Evolutionary conservation across 441 rosid genomes (phyloP).

Genomic region (Raphanus hybrid): DNA sequence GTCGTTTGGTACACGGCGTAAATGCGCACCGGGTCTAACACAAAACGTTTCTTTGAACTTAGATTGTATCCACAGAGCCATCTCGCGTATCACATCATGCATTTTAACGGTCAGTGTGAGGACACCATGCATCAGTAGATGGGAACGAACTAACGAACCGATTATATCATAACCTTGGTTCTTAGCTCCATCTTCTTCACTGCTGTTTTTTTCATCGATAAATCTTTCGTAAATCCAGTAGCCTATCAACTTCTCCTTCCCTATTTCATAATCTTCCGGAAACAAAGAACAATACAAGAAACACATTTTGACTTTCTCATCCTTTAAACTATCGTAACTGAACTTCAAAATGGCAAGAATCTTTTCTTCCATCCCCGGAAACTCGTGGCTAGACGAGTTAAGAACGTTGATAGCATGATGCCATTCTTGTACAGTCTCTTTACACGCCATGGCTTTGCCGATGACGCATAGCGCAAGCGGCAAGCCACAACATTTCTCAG

Average conservation of each 20-base stretch:
- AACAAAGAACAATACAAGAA: conserved; percentile 43
- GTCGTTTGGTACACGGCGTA: neutral
- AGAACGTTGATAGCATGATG: neutral
- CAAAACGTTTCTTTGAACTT: neutral
- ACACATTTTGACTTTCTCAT: conserved; percentile 20
- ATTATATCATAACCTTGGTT: neutral
- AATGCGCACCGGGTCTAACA: neutral
- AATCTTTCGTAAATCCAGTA: neutral
- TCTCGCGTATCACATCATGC: conserved; percentile 8
- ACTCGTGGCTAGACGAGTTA: neutral
- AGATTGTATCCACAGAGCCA: neutral
- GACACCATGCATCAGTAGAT: neutral
- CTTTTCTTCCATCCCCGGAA: neutral
- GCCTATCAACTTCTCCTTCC: neutral
- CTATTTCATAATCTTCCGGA: conserved; percentile 35
- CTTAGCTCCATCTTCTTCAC: neutral
- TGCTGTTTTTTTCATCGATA: neutral
- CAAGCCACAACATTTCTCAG: neutral
- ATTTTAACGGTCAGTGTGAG: neutral
- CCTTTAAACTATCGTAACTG: conserved; percentile 40
- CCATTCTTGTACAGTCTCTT: neutral
- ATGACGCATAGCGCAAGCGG: conserved; percentile 4
- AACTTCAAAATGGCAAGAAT: conserved; percentile 35
- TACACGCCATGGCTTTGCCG: neutral
- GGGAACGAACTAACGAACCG: neutral